Conservation (phyloP, 2,329 filamentous ascomycete species). For the Penicillium occitanis region DNA sequence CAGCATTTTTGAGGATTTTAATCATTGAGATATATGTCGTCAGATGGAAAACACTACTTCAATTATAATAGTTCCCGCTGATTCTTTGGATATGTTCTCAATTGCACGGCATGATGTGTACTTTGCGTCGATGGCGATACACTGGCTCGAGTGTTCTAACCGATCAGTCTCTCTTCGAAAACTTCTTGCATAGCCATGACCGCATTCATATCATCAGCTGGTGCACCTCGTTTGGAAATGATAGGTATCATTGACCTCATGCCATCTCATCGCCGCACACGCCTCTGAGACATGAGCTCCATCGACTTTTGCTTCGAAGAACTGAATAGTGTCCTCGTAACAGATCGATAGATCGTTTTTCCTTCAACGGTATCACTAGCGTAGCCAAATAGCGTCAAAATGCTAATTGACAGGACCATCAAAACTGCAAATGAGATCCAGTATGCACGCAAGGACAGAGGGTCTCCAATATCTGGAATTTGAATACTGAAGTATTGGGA, state of each 20-base stretch:
- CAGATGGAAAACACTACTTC: too few relatives aligned
- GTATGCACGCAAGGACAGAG: slow-evolving; percentile 64
- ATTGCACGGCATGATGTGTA: neutral
- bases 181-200: neutral
- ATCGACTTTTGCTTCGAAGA: slow-evolving; percentile 32
- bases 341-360: slow-evolving; percentile 52
- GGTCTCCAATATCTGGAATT: slow-evolving; percentile 55
- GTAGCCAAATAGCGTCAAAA: slow-evolving; percentile 58
- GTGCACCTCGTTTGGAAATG: neutral
- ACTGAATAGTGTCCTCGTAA: slow-evolving; percentile 38
- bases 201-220: neutral
- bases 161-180: neutral
- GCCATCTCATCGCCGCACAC: neutral
- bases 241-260: neutral
- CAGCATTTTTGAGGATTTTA: neutral
- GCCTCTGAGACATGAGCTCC: slow-evolving; percentile 21
- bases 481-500: slow-evolving; percentile 72
- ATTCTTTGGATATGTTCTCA: neutral
- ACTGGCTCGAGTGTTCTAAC: too few relatives aligned
- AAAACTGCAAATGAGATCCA: slow-evolving; percentile 68
- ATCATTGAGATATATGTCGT: neutral
- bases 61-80: neutral
- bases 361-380: slow-evolving; percentile 60
- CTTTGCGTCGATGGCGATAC: too few relatives aligned
- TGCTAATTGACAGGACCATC: slow-evolving; percentile 58